A percentile compares a stretch with the other conserved stretches of the same genome.
Evolutionary conservation across 805 yeast genomes (phyloP).

Genomic region (Citeromyces matritensis): DNA sequence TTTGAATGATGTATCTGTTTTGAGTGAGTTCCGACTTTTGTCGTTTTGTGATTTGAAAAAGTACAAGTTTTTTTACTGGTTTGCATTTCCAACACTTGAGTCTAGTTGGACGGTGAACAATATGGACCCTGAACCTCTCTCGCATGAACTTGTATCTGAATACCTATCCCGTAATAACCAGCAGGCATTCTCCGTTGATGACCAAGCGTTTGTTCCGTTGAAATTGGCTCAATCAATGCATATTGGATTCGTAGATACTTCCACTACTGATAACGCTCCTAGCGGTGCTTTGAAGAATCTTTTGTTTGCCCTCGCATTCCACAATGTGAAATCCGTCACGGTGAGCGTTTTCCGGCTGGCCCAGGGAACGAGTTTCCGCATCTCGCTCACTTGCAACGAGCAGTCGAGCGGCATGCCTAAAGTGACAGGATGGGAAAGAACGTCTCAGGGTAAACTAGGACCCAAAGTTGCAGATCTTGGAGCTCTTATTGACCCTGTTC

Average conservation of each 20-base stretch:
- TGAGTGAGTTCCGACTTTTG: slow-evolving; percentile 32
- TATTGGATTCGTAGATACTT: slow-evolving; percentile 11
- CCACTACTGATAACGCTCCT: slow-evolving; percentile 6
- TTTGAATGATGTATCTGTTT: slow-evolving; percentile 20
- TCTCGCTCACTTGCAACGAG: slow-evolving; percentile 9
- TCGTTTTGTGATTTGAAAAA: slow-evolving; percentile 83
- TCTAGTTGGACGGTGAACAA: slow-evolving; percentile 26
- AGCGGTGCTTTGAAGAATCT: slow-evolving; percentile 11
- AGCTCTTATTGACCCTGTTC: slow-evolving; percentile 62
- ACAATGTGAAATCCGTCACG: slow-evolving; percentile 17
- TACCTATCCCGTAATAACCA: slow-evolving; percentile 6
- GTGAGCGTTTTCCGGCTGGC: slow-evolving; percentile 23
- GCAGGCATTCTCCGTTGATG: slow-evolving; percentile 2
- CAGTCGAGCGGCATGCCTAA: slow-evolving; percentile 15
- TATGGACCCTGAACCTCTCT: too few species aligned
- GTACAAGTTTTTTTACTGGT: slow-evolving; percentile 83
- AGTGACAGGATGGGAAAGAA: slow-evolving; percentile 85
- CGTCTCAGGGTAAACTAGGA: slow-evolving; percentile 51
- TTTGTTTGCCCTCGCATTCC: slow-evolving; percentile 12
- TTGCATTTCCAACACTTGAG: slow-evolving; percentile 56
- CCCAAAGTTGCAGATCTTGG: slow-evolving; percentile 82
- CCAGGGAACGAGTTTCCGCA: slow-evolving; percentile 11
- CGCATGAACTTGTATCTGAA: slow-evolving; percentile 3
- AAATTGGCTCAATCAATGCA: neutral
- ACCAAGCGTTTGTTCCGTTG: slow-evolving; percentile 5